Base-by-base conservation (phyloP, 805 yeast species). In the Yamadazyma takamatsuzukensis region DNA sequence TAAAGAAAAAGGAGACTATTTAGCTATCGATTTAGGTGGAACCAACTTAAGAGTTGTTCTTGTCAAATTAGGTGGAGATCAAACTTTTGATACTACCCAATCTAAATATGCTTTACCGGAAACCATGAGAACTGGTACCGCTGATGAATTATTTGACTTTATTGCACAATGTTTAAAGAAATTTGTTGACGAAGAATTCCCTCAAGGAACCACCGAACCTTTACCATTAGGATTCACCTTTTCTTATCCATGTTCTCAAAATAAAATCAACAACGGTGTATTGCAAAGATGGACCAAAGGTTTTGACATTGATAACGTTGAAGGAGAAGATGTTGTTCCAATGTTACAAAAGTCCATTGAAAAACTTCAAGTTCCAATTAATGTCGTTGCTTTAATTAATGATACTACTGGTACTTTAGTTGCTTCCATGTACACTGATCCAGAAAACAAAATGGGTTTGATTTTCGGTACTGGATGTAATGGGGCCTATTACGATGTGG, bases 231-330 rank as follows among this genome's bases (percentile, higher is more conserved):
- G 98, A 30, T 90, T 90, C 76, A 90, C 97, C 23, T 90, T 90
- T 69, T 82, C 94, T 10, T 90, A 81, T 69, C 97, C 97, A 14
- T 83, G 85, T 25, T 68, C 83, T 25, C 98, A 90, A 65, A 59
- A 68, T 46, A 83, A 83, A 40, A 86, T 90, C 59, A 83, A 86
- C 69, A 70, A 74, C 47, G 98, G 97, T 60, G 56, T 83, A 35
- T 74, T 90, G 55, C 96, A 87, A 71, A 76, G 90, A 62, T 90
- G 97, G 97, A 90, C 97, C 43, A 90, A 90, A 69, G 98, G 97
- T 45, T 90, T 85, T 64, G 96, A 90, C 61, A 87, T 90, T 48
- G 83, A 76, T 39, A 86, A 82, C 39, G 96, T 90, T 36, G 97
- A 90, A 68, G 96, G 96, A 44, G 76, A 83, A 37, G 94, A 90